Conservation (phyloP, 148 eudicot genomes). For the Fagopyrum homotropicum region DNA sequence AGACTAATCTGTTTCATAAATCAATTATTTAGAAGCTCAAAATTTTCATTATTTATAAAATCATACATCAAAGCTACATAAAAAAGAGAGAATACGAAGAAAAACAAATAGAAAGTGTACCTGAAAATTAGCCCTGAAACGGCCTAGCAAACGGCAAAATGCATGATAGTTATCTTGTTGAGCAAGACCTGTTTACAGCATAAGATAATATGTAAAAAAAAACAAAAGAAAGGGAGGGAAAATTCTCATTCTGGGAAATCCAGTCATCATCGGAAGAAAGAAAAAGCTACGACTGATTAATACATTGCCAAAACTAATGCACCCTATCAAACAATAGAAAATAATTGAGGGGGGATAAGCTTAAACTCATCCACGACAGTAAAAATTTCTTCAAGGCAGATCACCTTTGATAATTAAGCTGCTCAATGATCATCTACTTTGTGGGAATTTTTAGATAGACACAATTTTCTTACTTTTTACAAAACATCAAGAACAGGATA, state of each 20-base stretch:
- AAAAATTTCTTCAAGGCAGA: neutral
- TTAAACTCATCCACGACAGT: neutral
- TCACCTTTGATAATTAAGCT: neutral
- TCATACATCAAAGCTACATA: neutral
- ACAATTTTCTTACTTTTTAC: neutral
- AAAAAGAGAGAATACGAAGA: neutral
- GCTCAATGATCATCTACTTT: neutral
- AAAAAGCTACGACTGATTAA: neutral
- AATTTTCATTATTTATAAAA: neutral
- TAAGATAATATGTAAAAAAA: neutral
- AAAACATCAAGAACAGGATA: neutral
- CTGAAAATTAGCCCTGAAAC: constrained; percentile 35
- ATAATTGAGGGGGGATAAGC: neutral
- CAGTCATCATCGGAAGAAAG: neutral
- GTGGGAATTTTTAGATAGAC: neutral
- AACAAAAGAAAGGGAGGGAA: neutral
- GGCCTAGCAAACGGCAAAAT: constrained; percentile 92
- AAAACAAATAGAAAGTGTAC: neutral
- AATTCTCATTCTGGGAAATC: neutral
- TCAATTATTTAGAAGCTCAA: neutral
- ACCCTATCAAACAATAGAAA: neutral
- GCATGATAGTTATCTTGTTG: constrained; percentile 94
- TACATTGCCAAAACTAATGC: neutral
- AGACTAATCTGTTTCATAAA: neutral
- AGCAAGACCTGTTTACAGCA: constrained; percentile 63